Evolutionary conservation across 1,139 yeast species (phyloP), one percentile per base, ranked within the genome.

Genomic region (Lodderomyces elongisporus): DNA sequence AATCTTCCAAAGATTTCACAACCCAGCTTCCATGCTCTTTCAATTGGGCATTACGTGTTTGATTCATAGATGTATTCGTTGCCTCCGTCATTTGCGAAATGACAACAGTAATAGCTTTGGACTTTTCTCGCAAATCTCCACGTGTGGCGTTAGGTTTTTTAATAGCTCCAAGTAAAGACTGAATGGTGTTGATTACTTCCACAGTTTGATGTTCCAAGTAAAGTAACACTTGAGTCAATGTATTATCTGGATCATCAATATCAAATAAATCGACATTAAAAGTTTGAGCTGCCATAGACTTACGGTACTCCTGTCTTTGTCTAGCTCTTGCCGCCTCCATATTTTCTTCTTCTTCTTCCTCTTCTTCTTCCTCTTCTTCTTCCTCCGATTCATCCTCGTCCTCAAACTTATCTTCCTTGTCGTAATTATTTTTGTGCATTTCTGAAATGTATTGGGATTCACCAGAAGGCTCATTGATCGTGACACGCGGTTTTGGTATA

Each of bases 161-260:
- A 46, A 84, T 83, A 1, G 89, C 79, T 3, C 79, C 74, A 41
- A 91, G 69, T 41, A 91, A 68, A 15, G 84, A 75, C 52, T 89
- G 96, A 46, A 89, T 89, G 0, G 96, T 84, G 18, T 88, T 77
- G 37, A 91, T 91, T 2, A 91, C 96, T 48, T 84, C 85, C 22
- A 85, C 91, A 0, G 97, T 89, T 60, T 89, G 96, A 56, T 87
- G 95, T 54, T 91, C 98, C 50, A 91, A 69, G 55, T 87, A 91
- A 30, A 81, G 71, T 47, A 88, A 75, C 37, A 91, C 78, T 50
- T 88, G 95, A 4, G 87, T 77, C 41, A 89, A 71, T 0, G 96
- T 84, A 53, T 84, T 85, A 49, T 87, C 96, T 2, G 95, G 95
- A 53, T 85, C 85, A 43, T 57, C 83, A 39, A 84, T 79, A 58